Base-by-base conservation (phyloP, 306 rosid genomes). In the Alnus glutinosa region DNA sequence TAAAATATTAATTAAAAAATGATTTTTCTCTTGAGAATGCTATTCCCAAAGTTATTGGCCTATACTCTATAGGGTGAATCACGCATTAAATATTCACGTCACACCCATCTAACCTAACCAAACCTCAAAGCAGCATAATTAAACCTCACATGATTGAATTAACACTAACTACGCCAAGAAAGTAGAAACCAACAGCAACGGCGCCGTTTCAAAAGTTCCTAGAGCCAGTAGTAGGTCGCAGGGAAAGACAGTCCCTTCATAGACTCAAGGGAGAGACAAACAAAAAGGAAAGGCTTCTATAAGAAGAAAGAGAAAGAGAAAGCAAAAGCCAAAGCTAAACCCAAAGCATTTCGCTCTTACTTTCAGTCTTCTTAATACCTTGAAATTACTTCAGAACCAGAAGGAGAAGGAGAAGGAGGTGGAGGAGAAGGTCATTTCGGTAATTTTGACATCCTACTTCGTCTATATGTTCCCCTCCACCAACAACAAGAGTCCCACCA, bases 381-480 rank as follows among this genome's bases (percentile, higher is more conserved):
- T 4, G 8, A 46, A 4, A 16, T 34, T 55, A n/a, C 75, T 7
- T 59, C 46, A 1, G 55, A 49, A 49, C 70, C 30, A 18, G 39
- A 9, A 55, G 78, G 70, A 19, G 66, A 1, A 34, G 37, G 44
- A 59, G 36, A 55, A 78, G 81, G 19, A 11, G 2, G 49, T 55
- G 82, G 34, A 57, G 46, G 42, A 39, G 42, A 39, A 42, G 37
- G 89, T 85, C 73, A 81, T 79, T 85, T 16, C 72, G 4, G 92
- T 83, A 73, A 80, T 86, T 77, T 66, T 36, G 5, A 37, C 16
- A 9, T 63, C 75, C 76, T 62, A 42, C 37, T 71, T 72, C 66
- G 63, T 81, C 89, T 89, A 91, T 89, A 91, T 96, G 97, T 81
- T 91, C 87, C 47, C 85, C 82, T 75, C 63, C 39, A 82, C 84